phyloP scores from a whole-genome alignment of 2,329 filamentous ascomycete species.

The Epichloe aotearoae region DNA sequence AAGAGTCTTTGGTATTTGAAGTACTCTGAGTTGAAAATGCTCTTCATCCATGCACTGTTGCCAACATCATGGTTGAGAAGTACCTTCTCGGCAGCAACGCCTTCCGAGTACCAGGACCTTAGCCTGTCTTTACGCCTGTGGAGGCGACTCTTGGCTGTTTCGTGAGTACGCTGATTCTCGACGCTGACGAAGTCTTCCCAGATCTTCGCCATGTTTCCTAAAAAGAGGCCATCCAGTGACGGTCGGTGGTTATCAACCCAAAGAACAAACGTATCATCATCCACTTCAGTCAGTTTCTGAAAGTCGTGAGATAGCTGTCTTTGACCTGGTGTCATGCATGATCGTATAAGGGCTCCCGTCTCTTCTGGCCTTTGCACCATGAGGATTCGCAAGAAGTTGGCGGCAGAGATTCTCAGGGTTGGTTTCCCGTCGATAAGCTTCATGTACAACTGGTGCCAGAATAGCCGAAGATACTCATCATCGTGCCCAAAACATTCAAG shows the following conservation, averaged over 20 bases:
- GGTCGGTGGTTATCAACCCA: slow-evolving; percentile 79
- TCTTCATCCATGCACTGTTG: slow-evolving; percentile 85
- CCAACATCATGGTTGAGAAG: slow-evolving; percentile 74
- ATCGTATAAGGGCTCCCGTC: slow-evolving; percentile 57
- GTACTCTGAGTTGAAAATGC: slow-evolving; percentile 85
- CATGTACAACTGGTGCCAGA: slow-evolving; percentile 87
- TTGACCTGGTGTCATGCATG: slow-evolving; percentile 58
- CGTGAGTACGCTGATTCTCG: slow-evolving; percentile 71
- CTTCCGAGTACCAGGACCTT: slow-evolving; percentile 64
- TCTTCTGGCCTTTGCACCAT: slow-evolving; percentile 87
- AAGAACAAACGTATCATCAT: slow-evolving; percentile 73
- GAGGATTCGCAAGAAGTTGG: slow-evolving; percentile 80
- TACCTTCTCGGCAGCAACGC: slow-evolving; percentile 53
- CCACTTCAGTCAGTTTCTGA: slow-evolving; percentile 70
- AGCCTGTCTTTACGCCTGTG: slow-evolving; percentile 70
- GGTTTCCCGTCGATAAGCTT: slow-evolving; percentile 64
- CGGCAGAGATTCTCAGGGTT: slow-evolving; percentile 59
- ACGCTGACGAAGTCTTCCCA: slow-evolving; percentile 81
- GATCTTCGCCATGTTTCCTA: slow-evolving; percentile 61
- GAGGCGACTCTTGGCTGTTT: slow-evolving; percentile 57
- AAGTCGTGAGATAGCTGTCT: slow-evolving; percentile 63
- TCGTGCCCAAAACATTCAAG: slow-evolving; percentile 65
- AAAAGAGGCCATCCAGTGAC: slow-evolving; percentile 71
- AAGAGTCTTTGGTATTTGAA: slow-evolving; percentile 78
- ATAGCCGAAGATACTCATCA: slow-evolving; percentile 67